Evolutionary conservation across 129 eudicot species (phyloP), one percentile per base, ranked within the genome.

Genomic region (Centrapalus pauciflorus): DNA sequence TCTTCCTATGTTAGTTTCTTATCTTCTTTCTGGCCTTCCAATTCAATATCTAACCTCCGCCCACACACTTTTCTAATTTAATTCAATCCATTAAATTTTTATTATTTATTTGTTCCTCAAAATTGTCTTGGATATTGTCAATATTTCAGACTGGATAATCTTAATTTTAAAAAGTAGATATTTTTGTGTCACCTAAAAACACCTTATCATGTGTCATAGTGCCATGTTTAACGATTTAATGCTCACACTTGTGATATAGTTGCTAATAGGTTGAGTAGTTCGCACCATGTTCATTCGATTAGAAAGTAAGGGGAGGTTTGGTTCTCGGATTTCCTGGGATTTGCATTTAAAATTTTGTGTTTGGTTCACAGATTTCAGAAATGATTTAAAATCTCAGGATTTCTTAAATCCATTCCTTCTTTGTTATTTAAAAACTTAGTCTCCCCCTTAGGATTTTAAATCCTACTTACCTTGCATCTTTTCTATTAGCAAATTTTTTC

Each of bases 21-120:
- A 74, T 74, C 79, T 74, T 66, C 73, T 74, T 74, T 74, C 28
- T 74, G 52, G 30, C 79, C 73, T 74, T 67, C 67, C 73, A 56
- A 74, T 56, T 32, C 64, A 67, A 74, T 74, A 74, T 65, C 79
- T 74, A 66, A 74, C 79, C 67, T 66, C 34, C 45, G 21, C 79
- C 79, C 79, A 74, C 73, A 66, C 67, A 74, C 79, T 74, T 32
- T 16, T 56, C 26, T 25, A 13, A 55, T 55, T 64, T 30, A 64
- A 73, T 73, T 72, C 78, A 65, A 38, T 16, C 35, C 32, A 37
- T 10, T 26, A 26, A 3, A 5, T 62, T 17, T n/a, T n/a, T n/a
- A n/a, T n/a, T 59, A 57, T 56, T 9, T 57, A 45, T 14, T 14
- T 45, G 21, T 11, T 48, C 38, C 20, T 11, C 26, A 35, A 51